Conservation (phyloP, 768 basidiomycete genomes). For the Suillus discolor region DNA sequence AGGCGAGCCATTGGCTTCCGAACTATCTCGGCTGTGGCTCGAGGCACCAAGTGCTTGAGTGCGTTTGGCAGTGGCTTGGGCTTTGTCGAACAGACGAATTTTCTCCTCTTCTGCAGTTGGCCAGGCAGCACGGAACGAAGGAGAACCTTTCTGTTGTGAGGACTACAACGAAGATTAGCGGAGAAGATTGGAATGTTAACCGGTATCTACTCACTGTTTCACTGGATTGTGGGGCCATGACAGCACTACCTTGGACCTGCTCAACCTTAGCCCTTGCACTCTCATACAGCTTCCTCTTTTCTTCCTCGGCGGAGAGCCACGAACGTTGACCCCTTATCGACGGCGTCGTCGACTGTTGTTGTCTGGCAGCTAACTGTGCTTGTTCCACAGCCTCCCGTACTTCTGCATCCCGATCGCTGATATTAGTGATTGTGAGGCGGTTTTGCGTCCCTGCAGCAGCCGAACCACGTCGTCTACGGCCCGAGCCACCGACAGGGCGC, state of each 20-base stretch:
- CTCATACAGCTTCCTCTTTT: conserved; percentile 44
- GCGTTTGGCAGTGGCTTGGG: conserved; percentile 64
- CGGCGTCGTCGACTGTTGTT: conserved; percentile 23
- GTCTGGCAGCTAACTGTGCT: conserved; percentile 27
- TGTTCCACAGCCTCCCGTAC: conserved; percentile 48
- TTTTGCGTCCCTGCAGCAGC: conserved; percentile 27
- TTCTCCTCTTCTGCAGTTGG: conserved; percentile 79
- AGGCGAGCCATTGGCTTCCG: conserved; percentile 25
- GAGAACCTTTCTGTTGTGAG: conserved; percentile 17
- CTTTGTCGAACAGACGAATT: conserved; percentile 63
- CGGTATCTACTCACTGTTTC: background rate
- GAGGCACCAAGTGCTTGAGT: conserved; percentile 48
- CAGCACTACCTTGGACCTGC: conserved; percentile 37
- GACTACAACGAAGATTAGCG: conserved; percentile 17
- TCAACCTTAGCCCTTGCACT: conserved; percentile 42
- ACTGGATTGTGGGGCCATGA: conserved; percentile 16
- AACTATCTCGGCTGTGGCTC: conserved; percentile 30
- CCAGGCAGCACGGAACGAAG: conserved; percentile 40
- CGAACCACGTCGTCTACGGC: conserved; percentile 35
- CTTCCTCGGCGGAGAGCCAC: conserved; percentile 44
- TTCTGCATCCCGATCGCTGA: conserved; percentile 35
- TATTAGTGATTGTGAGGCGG: conserved; percentile 46
- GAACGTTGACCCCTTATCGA: conserved; percentile 26
- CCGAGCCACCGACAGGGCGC: conserved; percentile 14
- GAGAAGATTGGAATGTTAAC: conserved; percentile 6